Conservation (phyloP, 176 grass and related monocot species). For the Carex pumila region DNA sequence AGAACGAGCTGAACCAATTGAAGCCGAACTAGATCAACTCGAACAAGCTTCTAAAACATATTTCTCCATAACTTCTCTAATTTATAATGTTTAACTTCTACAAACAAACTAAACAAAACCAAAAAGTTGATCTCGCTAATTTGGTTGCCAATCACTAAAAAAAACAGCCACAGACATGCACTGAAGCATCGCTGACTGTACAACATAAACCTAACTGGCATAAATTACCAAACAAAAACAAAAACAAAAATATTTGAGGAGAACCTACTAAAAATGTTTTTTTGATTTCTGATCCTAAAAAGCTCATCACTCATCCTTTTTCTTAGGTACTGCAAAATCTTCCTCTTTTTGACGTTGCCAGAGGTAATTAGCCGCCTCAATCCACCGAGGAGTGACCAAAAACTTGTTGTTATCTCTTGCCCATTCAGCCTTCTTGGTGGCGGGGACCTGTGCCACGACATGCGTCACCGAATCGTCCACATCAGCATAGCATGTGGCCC, state of each 20-base stretch:
- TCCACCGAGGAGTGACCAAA: slow-evolving; percentile 30
- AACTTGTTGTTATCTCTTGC: slow-evolving; percentile 41
- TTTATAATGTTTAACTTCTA: not conserved
- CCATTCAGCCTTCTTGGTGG: slow-evolving; percentile 29
- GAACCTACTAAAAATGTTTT: not conserved
- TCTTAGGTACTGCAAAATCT: not conserved
- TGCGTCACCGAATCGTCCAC: slow-evolving; percentile 60
- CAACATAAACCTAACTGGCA: not conserved
- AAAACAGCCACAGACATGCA: not conserved
- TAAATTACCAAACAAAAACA: not conserved
- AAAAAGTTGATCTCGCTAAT: not conserved
- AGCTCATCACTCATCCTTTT: not conserved
- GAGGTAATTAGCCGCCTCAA: slow-evolving; percentile 49
- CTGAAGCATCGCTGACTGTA: not conserved
- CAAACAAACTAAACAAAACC: not conserved
- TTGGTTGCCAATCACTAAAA: not conserved
- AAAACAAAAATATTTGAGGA: not conserved
- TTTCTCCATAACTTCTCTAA: not conserved
- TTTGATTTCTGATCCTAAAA: not conserved
- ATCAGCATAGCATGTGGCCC: slow-evolving; percentile 46
- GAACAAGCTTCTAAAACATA: not conserved
- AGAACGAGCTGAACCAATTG: too few species aligned
- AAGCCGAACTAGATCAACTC: too few species aligned
- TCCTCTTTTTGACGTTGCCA: slow-evolving; percentile 30
- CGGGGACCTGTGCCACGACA: slow-evolving; percentile 39